Percentiles rank a stretch among this genome's conserved stretches.
phyloP scores from a whole-genome alignment of 306 rosid species.

The Acacia acuminata region DNA sequence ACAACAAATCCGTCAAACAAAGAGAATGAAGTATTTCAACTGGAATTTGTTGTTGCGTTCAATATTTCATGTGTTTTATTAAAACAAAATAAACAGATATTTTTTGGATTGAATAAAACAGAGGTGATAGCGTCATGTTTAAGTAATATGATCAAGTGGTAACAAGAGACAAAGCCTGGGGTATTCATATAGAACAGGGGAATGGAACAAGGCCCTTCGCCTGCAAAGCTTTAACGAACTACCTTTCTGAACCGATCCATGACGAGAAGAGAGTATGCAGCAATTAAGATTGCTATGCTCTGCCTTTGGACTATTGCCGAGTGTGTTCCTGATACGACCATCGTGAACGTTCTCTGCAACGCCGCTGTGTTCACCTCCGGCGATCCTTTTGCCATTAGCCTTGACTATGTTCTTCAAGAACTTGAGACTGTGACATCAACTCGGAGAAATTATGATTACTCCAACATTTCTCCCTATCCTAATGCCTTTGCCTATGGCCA shows the following conservation, averaged over 20 bases:
- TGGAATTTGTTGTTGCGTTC: not conserved
- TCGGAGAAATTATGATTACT: slow-evolving; percentile 36
- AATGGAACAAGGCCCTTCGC: not conserved
- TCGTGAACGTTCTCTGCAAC: slow-evolving; percentile 60
- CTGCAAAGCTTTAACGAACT: not conserved
- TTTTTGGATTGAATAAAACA: not conserved
- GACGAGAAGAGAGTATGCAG: slow-evolving; percentile 2
- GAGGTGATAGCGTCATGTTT: no score
- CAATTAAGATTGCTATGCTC: slow-evolving; percentile 28
- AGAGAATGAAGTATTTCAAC: no score
- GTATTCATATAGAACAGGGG: not conserved
- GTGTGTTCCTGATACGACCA: slow-evolving; percentile 46
- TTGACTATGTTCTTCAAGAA: slow-evolving; percentile 51
- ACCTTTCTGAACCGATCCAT: not conserved
- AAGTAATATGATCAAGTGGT: no score
- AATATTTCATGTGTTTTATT: not conserved
- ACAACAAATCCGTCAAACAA: not conserved
- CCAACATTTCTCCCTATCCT: slow-evolving; percentile 69
- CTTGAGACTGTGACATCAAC: slow-evolving; percentile 40
- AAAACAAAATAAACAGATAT: not conserved
- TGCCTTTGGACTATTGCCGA: slow-evolving; percentile 16
- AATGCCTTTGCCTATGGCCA: slow-evolving; percentile 77
- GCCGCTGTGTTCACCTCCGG: slow-evolving; percentile 46
- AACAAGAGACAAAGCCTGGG: no score
- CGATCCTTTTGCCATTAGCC: slow-evolving; percentile 57